Percentiles rank a stretch among this genome's conserved stretches.
These are phyloP conservation scores for Phytophthora tubulina DNA, from an alignment of 352 stramenopile genomes.

Conservation along the genomic window DNA sequence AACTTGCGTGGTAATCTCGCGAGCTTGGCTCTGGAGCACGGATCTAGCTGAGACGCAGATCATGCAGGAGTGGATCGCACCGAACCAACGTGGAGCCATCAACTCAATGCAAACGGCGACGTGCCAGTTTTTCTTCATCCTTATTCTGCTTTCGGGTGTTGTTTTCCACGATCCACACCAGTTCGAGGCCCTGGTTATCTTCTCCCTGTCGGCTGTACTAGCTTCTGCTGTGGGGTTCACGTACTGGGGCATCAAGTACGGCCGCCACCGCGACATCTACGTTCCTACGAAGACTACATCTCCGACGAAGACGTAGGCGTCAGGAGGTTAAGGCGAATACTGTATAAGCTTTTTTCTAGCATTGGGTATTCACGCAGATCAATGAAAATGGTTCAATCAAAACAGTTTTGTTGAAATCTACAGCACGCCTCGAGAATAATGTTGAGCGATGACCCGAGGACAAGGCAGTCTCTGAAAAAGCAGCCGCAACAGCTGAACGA, in stretches of 20 bases:
- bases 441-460: not conserved
- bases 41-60: slow-evolving; percentile 77
- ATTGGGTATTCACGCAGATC: not conserved
- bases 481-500: not conserved
- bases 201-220: slow-evolving; percentile 57
- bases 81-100: slow-evolving; percentile 58
- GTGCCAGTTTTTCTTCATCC: slow-evolving; percentile 73
- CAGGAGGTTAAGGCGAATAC: not conserved
- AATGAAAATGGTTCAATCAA: not conserved
- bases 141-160: slow-evolving; percentile 60
- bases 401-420: not conserved
- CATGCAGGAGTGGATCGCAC: slow-evolving; percentile 78
- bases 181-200: slow-evolving; percentile 67
- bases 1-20: slow-evolving; percentile 56
- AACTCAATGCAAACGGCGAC: slow-evolving; percentile 74
- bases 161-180: slow-evolving; percentile 62
- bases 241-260: slow-evolving; percentile 60
- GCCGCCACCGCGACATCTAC: slow-evolving; percentile 51
- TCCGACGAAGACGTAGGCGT: slow-evolving; percentile 13
- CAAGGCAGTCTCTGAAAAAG: not conserved
- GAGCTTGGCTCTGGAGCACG: slow-evolving; percentile 64
- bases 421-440: not conserved
- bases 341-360: too few relatives aligned
- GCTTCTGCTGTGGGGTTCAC: slow-evolving; percentile 62
- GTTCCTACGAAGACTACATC: slow-evolving; percentile 23